A percentile compares a stretch with the other conserved stretches of the same genome.
Evolutionary conservation across 352 stramenopile genomes (phyloP).

Genomic region (Phytophthora citricola): DNA sequence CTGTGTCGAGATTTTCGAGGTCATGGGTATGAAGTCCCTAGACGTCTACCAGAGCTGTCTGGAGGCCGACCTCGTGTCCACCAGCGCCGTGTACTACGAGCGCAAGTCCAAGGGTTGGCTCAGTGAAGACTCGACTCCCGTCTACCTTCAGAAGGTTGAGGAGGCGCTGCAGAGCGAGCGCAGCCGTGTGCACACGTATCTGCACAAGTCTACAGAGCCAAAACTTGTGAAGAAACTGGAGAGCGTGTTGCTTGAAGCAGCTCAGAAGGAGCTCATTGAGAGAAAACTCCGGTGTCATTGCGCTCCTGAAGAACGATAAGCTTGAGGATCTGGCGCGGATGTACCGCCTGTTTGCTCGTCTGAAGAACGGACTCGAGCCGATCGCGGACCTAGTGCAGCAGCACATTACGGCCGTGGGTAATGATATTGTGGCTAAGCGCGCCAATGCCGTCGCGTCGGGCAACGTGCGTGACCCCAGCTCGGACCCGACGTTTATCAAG

Average conservation of each 20-base stretch:
- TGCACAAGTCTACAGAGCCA: conserved; percentile 95
- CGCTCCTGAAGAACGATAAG: conserved; percentile 97
- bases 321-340: conserved; percentile 97
- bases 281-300: conserved; percentile 96
- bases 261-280: conserved; percentile 97
- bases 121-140: conserved; percentile 96
- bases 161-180: conserved; percentile 83
- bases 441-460: conserved; percentile 91
- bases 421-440: conserved; percentile 89
- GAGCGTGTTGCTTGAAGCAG: conserved; percentile 94
- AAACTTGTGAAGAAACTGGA: conserved; percentile 96
- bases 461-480: conserved; percentile 91
- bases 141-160: conserved; percentile 97
- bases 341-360: conserved; percentile 97
- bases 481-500: conserved; percentile 98
- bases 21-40: conserved; percentile 97
- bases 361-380: conserved; percentile 96
- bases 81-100: conserved; percentile 95
- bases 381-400: conserved; percentile 97
- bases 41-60: conserved; percentile 98
- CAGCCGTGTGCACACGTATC: conserved; percentile 94
- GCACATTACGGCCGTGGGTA: conserved; percentile 93
- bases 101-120: conserved; percentile 98
- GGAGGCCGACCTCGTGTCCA: conserved; percentile 93
- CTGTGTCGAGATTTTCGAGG: conserved; percentile 98